Percentiles rank a stretch among this genome's conserved stretches.
These are phyloP conservation scores for Cyclotella sp. DNA, from an alignment of 108 stramenopile species.

Conservation along the genomic window DNA sequence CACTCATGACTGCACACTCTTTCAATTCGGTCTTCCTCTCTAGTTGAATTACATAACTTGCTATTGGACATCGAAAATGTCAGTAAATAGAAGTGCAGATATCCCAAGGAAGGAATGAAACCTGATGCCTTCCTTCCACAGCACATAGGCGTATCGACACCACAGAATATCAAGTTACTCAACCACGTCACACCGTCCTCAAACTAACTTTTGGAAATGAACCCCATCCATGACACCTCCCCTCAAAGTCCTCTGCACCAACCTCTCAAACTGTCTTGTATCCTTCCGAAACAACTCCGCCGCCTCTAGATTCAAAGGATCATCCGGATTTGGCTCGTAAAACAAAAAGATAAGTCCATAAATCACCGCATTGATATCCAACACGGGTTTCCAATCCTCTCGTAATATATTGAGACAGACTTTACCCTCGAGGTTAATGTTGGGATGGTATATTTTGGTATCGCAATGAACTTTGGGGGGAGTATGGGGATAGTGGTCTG, in stretches of 20 bases:
- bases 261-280: conserved; percentile 80
- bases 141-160: too few species aligned
- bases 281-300: conserved; percentile 97
- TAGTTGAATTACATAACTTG: too few species aligned
- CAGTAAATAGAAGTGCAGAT: too few species aligned
- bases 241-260: conserved; percentile 85
- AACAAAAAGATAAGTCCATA: conserved; percentile 99
- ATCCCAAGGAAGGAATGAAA: too few species aligned
- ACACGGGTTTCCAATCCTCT: conserved; percentile 99
- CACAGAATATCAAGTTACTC: not conserved
- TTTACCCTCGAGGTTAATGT: conserved; percentile 98
- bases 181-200: not conserved
- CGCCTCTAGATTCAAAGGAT: conserved; percentile 99
- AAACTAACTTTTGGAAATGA: conserved; percentile 84
- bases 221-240: conserved; percentile 88
- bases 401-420: conserved; percentile 99
- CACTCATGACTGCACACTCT: too few species aligned
- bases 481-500: conserved; percentile 97
- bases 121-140: not conserved
- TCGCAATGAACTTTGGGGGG: conserved; percentile 97
- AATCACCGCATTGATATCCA: conserved; percentile 99
- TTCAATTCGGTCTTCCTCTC: too few species aligned
- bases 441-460: conserved; percentile 98
- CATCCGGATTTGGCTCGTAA: conserved; percentile 99
- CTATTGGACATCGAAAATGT: too few species aligned